phyloP scores from a whole-genome alignment of 768 basidiomycete genomes.

The Leccinum rimulosum region DNA sequence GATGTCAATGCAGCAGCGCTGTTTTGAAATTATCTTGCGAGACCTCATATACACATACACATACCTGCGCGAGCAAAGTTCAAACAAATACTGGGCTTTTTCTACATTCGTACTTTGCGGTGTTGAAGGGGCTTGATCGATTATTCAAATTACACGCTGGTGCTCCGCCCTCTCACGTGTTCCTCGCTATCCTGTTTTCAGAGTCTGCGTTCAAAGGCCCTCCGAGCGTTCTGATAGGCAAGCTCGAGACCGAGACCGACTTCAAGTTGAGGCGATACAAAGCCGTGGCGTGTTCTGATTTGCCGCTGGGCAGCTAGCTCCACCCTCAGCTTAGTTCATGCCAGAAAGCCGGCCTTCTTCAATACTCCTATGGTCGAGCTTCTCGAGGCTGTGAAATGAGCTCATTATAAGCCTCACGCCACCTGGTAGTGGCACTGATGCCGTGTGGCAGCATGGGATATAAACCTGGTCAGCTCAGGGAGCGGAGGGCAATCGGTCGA shows the following conservation, averaged over 20 bases:
- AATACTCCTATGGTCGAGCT: slow-evolving; percentile 15
- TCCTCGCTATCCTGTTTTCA: slow-evolving; percentile 2
- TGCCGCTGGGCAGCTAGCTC: slow-evolving; percentile 9
- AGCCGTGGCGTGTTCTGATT: background rate
- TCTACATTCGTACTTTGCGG: no score
- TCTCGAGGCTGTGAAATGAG: slow-evolving; percentile 25
- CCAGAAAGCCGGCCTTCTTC: slow-evolving; percentile 3
- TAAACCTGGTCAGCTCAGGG: slow-evolving; percentile 8
- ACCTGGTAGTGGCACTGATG: slow-evolving; percentile 28
- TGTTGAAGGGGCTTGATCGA: slow-evolving; percentile 1
- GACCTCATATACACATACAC: no score
- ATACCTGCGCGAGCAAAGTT: no score
- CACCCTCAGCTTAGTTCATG: slow-evolving; percentile 1
- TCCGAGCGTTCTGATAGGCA: slow-evolving; percentile 5
- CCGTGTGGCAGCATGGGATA: slow-evolving; percentile 27
- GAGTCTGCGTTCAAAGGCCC: background rate
- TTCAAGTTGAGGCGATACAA: background rate
- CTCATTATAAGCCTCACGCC: slow-evolving; percentile 12
- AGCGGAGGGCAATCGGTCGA: slow-evolving; percentile 3
- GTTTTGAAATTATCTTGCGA: background rate
- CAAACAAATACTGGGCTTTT: no score
- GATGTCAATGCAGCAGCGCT: background rate
- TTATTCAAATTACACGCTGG: slow-evolving; percentile 13
- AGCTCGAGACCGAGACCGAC: background rate
- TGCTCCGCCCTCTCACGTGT: background rate